phyloP scores from a whole-genome alignment of 2,329 filamentous ascomycete species.

The Colletotrichum orchidophilum region DNA sequence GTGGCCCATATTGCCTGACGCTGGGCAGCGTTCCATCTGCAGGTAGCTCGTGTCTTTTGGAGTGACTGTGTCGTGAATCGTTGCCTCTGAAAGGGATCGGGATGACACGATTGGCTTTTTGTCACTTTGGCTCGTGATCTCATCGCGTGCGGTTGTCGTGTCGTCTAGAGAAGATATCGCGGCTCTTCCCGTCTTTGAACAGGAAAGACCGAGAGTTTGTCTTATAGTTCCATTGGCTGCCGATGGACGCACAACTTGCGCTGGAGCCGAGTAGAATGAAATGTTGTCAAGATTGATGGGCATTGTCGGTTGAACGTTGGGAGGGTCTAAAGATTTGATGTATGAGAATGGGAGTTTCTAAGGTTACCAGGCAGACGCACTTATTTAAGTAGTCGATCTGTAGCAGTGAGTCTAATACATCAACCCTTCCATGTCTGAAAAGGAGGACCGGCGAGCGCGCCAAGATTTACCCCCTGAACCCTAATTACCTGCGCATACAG shows the following conservation, averaged over 20 bases:
- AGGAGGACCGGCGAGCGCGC: background rate
- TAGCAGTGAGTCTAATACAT: background rate
- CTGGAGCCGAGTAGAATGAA: background rate
- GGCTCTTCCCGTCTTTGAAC: no score
- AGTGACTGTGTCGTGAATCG: background rate
- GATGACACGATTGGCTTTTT: background rate
- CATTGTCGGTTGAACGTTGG: background rate
- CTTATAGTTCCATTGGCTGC: background rate
- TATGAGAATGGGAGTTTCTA: background rate
- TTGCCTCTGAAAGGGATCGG: background rate
- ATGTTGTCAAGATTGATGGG: conserved; percentile 3
- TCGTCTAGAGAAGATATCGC: background rate
- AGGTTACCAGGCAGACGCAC: background rate
- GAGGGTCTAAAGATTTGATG: background rate
- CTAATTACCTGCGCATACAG: background rate
- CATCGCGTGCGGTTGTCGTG: background rate
- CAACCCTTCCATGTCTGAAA: background rate
- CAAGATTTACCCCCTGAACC: background rate
- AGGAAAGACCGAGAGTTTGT: no score
- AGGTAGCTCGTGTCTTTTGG: background rate
- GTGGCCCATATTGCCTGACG: background rate
- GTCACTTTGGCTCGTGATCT: background rate
- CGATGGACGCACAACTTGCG: background rate
- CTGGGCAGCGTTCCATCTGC: background rate
- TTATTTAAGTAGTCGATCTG: background rate